phyloP scores from a whole-genome alignment of 2,329 filamentous ascomycete species.

The Herpotrichia juniperi region DNA sequence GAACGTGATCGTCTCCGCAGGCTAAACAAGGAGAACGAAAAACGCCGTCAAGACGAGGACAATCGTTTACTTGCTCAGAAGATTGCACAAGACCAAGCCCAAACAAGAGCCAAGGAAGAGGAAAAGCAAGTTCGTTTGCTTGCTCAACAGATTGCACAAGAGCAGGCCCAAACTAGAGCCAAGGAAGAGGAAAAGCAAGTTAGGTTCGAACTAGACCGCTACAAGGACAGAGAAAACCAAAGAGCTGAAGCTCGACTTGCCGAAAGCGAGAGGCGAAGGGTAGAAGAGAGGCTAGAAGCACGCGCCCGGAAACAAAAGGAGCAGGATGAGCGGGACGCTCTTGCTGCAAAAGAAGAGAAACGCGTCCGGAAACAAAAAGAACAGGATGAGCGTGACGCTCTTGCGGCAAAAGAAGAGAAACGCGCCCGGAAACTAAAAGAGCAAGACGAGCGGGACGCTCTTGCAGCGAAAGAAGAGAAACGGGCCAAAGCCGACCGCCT shows the following conservation, averaged over 20 bases:
- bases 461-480: slow-evolving; percentile 14
- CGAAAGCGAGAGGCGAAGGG: slow-evolving; percentile 22
- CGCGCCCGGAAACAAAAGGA: slow-evolving; percentile 6
- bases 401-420: slow-evolving; percentile 10
- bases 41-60: slow-evolving; percentile 29
- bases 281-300: slow-evolving; percentile 10
- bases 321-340: slow-evolving; percentile 12
- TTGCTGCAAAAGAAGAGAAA: slow-evolving; percentile 14
- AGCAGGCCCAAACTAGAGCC: slow-evolving; percentile 9
- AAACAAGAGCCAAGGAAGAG: slow-evolving; percentile 5
- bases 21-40: slow-evolving; percentile 23
- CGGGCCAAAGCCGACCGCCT: not conserved
- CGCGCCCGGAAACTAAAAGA: slow-evolving; percentile 6
- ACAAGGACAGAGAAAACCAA: slow-evolving; percentile 25
- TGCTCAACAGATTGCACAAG: slow-evolving; percentile 12
- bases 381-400: slow-evolving; percentile 11
- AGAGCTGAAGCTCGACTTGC: slow-evolving; percentile 25
- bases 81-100: slow-evolving; percentile 14
- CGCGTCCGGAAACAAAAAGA: slow-evolving; percentile 4
- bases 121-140: slow-evolving; percentile 31
- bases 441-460: slow-evolving; percentile 13
- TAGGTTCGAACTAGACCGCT: slow-evolving; percentile 31
- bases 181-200: slow-evolving; percentile 21
- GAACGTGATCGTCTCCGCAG: slow-evolving; percentile 26
- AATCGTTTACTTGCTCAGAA: no score